A percentile compares a stretch with the other conserved stretches of the same genome.
These are phyloP conservation scores for Neofusicoccum laricinum DNA, from an alignment of 2,329 filamentous ascomycete genomes.

Conservation along the genomic window DNA sequence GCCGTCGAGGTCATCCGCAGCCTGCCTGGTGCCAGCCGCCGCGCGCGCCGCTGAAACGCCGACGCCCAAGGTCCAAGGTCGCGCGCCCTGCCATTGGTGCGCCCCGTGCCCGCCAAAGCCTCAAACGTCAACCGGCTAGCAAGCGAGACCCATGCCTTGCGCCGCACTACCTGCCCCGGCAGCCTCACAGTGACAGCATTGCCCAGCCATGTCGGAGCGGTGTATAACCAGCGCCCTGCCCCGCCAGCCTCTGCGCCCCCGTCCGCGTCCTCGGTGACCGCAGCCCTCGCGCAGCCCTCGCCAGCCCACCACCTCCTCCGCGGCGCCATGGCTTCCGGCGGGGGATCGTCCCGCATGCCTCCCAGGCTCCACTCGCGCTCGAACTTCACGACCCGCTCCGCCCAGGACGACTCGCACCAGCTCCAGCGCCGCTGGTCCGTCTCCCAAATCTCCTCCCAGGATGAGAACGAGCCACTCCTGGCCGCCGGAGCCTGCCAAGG, in stretches of 20 bases:
- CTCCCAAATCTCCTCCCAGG: conserved; percentile 26
- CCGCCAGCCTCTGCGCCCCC: background rate
- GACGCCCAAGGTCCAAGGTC: background rate
- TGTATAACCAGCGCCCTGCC: background rate
- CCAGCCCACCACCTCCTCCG: background rate
- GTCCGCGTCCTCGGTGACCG: background rate
- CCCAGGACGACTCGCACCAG: conserved; percentile 44
- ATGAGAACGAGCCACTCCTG: conserved; percentile 26
- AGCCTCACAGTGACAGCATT: background rate
- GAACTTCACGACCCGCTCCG: conserved; percentile 46
- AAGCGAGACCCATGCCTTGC: too few relatives aligned
- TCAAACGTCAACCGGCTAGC: background rate
- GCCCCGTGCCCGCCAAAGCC: background rate
- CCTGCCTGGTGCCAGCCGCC: background rate
- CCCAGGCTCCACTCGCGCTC: conserved; percentile 14
- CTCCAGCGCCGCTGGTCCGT: conserved; percentile 40
- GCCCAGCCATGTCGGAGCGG: background rate
- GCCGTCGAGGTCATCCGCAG: background rate
- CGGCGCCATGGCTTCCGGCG: conserved; percentile 6
- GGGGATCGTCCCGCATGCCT: conserved; percentile 15
- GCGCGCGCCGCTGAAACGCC: background rate
- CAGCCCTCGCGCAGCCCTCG: too few relatives aligned
- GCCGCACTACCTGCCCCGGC: background rate
- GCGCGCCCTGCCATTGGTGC: background rate
- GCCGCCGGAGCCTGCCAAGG: conserved; percentile 37